Conservation (phyloP, 768 basidiomycete genomes). For the Kwoniella bestiolae region DNA sequence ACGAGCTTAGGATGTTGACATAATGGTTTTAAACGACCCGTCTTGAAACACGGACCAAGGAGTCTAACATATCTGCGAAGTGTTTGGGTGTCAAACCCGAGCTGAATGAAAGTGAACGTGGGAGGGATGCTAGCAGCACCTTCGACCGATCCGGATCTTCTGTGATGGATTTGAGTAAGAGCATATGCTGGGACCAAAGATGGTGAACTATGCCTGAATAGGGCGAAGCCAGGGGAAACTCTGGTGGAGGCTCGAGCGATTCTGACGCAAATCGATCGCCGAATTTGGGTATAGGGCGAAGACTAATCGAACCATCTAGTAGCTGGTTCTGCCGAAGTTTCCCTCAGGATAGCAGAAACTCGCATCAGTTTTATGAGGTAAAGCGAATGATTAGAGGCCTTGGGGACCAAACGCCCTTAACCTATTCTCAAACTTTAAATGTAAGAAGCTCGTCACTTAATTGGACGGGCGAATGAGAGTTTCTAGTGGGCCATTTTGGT, state of each 20-base stretch:
- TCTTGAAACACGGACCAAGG: slow-evolving; percentile 86
- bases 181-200: slow-evolving; percentile 86
- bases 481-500: slow-evolving; percentile 64
- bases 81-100: slow-evolving; percentile 74
- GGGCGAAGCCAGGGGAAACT: slow-evolving; percentile 94
- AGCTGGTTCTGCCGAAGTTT: slow-evolving; percentile 66
- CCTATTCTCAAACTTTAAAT: slow-evolving; percentile 78
- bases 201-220: slow-evolving; percentile 89
- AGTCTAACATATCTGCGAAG: slow-evolving; percentile 83
- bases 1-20: slow-evolving; percentile 74
- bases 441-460: slow-evolving; percentile 65
- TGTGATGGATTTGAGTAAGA: slow-evolving; percentile 77
- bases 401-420: slow-evolving; percentile 79
- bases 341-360: slow-evolving; percentile 57
- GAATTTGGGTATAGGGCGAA: slow-evolving; percentile 95
- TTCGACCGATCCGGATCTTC: slow-evolving; percentile 75
- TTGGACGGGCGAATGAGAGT: slow-evolving; percentile 60
- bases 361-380: slow-evolving; percentile 65
- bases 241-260: slow-evolving; percentile 94
- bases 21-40: slow-evolving; percentile 79
- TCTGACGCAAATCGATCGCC: slow-evolving; percentile 96
- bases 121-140: slow-evolving; percentile 68
- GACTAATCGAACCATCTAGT: slow-evolving; percentile 88
- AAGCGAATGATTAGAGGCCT: slow-evolving; percentile 86
- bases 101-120: slow-evolving; percentile 74